Percentiles rank a stretch among this genome's conserved stretches.
phyloP scores from a whole-genome alignment of 352 stramenopile species.

The Phytophthora pini region DNA sequence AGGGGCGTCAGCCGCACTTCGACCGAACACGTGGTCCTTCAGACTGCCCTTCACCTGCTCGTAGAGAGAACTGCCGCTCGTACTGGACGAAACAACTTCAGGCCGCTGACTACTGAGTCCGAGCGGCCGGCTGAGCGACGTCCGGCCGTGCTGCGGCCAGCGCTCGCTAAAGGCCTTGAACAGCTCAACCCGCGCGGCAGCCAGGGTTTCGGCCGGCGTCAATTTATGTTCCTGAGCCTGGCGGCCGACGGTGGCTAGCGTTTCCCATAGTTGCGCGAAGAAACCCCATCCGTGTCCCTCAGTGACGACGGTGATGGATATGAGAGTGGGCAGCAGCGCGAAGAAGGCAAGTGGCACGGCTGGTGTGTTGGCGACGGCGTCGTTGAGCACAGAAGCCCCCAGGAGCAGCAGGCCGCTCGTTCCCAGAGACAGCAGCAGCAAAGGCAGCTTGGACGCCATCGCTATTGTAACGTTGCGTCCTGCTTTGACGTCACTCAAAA shows the following conservation, averaged over 20 bases:
- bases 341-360: slow-evolving; percentile 57
- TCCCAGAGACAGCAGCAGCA: slow-evolving; percentile 33
- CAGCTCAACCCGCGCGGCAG: slow-evolving; percentile 48
- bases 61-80: slow-evolving; percentile 68
- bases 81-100: slow-evolving; percentile 45
- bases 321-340: slow-evolving; percentile 53
- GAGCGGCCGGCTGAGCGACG: slow-evolving; percentile 30
- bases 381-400: neutral
- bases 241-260: slow-evolving; percentile 33
- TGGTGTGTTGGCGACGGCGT: slow-evolving; percentile 17
- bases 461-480: neutral
- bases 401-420: slow-evolving; percentile 38
- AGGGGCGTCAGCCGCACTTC: slow-evolving; percentile 42
- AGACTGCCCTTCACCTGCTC: slow-evolving; percentile 67
- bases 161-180: slow-evolving; percentile 52
- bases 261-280: slow-evolving; percentile 39
- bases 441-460: slow-evolving; percentile 47
- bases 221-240: slow-evolving; percentile 13
- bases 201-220: slow-evolving; percentile 29
- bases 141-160: slow-evolving; percentile 33
- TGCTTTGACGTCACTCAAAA: neutral
- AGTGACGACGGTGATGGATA: slow-evolving; percentile 50
- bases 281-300: slow-evolving; percentile 39
- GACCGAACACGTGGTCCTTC: slow-evolving; percentile 61
- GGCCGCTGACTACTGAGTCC: slow-evolving; percentile 35